Conservation (phyloP, 345 rosid genomes). For the Eucalyptus caleyi region DNA sequence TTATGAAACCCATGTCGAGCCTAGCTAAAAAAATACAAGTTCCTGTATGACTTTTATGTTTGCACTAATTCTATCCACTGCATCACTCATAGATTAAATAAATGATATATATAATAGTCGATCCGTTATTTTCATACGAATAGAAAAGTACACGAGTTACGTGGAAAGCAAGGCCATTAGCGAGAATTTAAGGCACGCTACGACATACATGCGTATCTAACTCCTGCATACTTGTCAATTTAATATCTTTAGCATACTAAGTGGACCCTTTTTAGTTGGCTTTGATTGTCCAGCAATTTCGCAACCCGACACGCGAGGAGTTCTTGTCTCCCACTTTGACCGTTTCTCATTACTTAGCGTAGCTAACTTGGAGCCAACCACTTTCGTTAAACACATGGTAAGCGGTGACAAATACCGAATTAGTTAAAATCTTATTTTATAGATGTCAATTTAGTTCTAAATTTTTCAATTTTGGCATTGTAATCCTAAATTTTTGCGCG, state of each 20-base stretch:
- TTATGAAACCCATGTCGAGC: not conserved
- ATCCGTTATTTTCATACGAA: not conserved
- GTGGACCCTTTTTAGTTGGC: not conserved
- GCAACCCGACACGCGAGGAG: not conserved
- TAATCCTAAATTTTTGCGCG: not conserved
- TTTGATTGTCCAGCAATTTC: not conserved
- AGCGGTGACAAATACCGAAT: not conserved
- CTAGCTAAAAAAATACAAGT: not conserved
- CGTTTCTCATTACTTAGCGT: not conserved
- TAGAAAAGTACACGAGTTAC: not conserved
- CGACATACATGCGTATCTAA: not conserved
- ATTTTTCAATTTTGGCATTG: not conserved
- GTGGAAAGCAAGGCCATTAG: not conserved
- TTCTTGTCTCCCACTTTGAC: not conserved
- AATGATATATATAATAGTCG: not conserved
- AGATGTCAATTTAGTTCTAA: accelerated
- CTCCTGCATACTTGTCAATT: not conserved
- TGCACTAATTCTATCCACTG: not conserved
- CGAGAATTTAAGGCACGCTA: not conserved
- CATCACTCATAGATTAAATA: not conserved
- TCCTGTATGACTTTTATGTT: not conserved
- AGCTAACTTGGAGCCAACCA: not conserved
- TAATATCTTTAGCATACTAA: not conserved
- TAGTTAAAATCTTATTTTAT: not conserved
- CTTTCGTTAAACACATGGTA: not conserved